Conservation (phyloP, 306 rosid species). For the Lathyrus tuberosus region DNA sequence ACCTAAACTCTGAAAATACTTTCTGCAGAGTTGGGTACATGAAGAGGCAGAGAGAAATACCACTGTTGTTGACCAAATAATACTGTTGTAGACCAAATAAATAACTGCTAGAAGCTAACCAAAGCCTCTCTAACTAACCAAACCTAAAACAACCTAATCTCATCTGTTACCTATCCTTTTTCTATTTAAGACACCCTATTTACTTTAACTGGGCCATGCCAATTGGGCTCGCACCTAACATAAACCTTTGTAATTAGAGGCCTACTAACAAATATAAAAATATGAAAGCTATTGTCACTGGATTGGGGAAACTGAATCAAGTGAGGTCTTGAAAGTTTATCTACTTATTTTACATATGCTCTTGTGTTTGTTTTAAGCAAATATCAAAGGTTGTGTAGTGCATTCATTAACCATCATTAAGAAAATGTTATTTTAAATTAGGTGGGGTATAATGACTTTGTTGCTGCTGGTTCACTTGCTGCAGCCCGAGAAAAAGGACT, state of each 20-base stretch:
- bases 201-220: neutral
- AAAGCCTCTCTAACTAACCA: neutral
- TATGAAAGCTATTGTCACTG: neutral
- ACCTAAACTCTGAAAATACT: neutral
- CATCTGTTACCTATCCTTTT: neutral
- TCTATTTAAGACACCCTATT: neutral
- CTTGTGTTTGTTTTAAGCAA: constrained; percentile 6
- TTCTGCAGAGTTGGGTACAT: neutral
- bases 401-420: constrained; percentile 1
- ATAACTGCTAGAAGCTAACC: neutral
- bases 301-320: neutral
- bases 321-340: constrained; percentile 4
- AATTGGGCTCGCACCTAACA: neutral
- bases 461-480: constrained; percentile 85
- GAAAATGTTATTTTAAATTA: constrained; percentile 38
- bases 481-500: constrained; percentile 95
- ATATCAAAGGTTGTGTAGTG: neutral
- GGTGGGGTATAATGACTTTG: constrained; percentile 87
- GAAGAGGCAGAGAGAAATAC: neutral
- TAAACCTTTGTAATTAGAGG: neutral
- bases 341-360: neutral
- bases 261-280: constrained; percentile 13
- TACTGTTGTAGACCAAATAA: neutral
- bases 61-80: neutral
- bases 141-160: neutral